Conservation (phyloP, 163 green algal species). For the Scenedesmus sp. region DNA sequence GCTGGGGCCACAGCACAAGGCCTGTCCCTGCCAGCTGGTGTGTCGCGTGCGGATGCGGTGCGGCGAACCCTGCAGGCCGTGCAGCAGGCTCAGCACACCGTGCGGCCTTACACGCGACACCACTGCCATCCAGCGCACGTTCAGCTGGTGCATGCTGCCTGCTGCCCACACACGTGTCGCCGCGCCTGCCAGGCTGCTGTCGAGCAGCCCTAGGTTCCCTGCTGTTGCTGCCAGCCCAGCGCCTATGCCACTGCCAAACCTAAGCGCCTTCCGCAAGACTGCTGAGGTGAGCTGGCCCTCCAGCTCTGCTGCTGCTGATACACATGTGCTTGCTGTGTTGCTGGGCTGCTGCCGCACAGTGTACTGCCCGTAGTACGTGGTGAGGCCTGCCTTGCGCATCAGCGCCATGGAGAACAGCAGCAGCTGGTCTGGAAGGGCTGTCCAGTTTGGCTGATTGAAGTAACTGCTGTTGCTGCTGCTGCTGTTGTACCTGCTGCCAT, state of each 20-base stretch:
- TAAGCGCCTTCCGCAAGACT: neutral
- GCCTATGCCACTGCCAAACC: neutral
- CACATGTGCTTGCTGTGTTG: neutral
- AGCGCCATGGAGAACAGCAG: neutral
- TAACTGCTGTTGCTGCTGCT: neutral
- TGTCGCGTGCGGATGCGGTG: neutral
- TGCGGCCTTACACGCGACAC: neutral
- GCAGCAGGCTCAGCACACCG: neutral
- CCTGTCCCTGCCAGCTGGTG: neutral
- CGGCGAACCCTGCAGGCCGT: neutral
- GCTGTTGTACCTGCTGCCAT: neutral
- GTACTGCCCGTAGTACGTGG: neutral
- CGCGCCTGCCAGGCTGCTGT: neutral
- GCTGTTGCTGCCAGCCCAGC: neutral
- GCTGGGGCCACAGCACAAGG: neutral
- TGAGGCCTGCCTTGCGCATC: conserved; percentile 4
- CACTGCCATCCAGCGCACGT: neutral
- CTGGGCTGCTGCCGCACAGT: neutral
- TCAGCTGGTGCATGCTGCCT: neutral
- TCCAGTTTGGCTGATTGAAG: neutral
- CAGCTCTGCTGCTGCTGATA: neutral
- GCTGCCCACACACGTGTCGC: neutral
- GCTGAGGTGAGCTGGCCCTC: neutral
- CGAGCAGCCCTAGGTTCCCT: neutral
- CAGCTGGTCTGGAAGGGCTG: neutral